These are phyloP conservation scores for Azolla pinnata DNA, from an alignment of 75 land plant genomes.

Conservation along the genomic window DNA sequence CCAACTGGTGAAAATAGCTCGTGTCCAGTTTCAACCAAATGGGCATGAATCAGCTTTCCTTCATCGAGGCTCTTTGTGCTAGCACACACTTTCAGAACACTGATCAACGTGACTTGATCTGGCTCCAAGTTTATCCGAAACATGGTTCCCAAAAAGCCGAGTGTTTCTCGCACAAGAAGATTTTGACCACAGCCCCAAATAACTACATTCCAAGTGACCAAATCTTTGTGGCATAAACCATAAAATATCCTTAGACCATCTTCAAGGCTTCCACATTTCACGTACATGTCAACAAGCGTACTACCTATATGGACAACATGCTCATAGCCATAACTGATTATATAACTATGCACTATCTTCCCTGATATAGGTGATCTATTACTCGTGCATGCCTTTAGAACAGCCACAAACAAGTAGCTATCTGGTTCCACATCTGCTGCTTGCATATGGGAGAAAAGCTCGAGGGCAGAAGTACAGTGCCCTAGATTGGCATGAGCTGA, in stretches of 20 bases:
- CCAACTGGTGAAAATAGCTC: conserved; percentile 24
- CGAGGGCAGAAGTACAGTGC: conserved; percentile 22
- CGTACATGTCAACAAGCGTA: conserved; percentile 39
- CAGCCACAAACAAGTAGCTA: conserved; percentile 25
- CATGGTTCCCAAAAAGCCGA: conserved; percentile 36
- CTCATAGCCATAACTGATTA: conserved; percentile 17
- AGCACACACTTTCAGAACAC: conserved; percentile 27
- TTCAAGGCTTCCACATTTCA: conserved; percentile 32
- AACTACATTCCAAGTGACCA: conserved; percentile 33
- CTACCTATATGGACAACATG: conserved; percentile 24
- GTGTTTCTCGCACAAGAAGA: conserved; percentile 29
- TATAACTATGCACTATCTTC: conserved; percentile 26
- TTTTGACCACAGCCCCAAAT: conserved; percentile 56
- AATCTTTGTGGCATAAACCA: conserved; percentile 1
- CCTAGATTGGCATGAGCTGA: conserved; percentile 37
- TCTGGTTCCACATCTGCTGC: conserved; percentile 15
- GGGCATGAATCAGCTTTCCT: conserved; percentile 37
- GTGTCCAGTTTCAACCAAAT: conserved; percentile 22
- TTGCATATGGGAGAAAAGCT: conserved; percentile 16
- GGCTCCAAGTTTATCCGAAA: conserved; percentile 21
- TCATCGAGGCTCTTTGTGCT: conserved; percentile 15
- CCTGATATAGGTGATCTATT: conserved; percentile 14
- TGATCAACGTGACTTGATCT: conserved; percentile 36
- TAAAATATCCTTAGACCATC: conserved; percentile 13
- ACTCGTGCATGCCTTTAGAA: conserved; percentile 19